phyloP scores from a whole-genome alignment of 176 grass and related monocot species.

The Musa itinerans region DNA sequence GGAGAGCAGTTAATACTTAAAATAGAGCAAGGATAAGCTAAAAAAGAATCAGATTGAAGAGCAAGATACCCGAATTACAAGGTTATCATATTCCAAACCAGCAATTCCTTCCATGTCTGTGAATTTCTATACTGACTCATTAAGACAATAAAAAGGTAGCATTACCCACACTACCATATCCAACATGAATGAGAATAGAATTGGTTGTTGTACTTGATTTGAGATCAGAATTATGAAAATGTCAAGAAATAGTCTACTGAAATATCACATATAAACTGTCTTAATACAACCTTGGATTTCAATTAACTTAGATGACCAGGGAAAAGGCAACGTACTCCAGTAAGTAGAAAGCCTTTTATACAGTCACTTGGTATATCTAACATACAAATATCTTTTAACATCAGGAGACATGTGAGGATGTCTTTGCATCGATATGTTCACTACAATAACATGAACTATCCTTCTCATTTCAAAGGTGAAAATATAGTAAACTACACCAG shows the following conservation, averaged over 20 bases:
- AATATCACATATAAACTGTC: not conserved
- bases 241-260: not conserved
- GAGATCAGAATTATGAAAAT: not conserved
- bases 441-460: no score
- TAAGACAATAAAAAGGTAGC: not conserved
- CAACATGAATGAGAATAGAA: not conserved
- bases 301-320: not conserved
- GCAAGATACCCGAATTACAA: not conserved
- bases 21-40: not conserved
- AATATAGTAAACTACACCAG: no score
- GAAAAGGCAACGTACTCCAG: not conserved
- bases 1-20: slow-evolving; percentile 15
- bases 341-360: not conserved
- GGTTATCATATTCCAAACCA: not conserved
- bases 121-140: not conserved
- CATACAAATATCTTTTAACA: no score
- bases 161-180: not conserved
- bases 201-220: not conserved
- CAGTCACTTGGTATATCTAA: no score
- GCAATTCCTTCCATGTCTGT: not conserved
- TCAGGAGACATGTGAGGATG: no score
- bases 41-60: not conserved
- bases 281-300: not conserved
- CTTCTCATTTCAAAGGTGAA: no score
- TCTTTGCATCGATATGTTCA: no score